Conservation (phyloP, 192 early-diverging fungal genomes). For the Backusella circina region DNA sequence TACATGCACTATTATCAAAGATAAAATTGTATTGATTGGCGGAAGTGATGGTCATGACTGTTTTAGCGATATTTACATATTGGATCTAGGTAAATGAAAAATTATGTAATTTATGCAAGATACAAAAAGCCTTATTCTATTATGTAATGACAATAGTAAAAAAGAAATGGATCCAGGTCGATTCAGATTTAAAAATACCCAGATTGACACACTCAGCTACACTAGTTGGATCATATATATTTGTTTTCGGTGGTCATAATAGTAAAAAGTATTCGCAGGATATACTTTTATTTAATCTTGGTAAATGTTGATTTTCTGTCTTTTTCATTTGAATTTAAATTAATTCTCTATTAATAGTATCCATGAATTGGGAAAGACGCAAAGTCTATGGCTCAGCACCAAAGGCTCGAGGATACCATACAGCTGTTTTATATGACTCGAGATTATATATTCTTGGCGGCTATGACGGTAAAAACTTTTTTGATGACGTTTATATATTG, state of each 20-base stretch:
- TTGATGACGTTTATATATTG: slow-evolving; percentile 80
- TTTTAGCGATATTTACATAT: slow-evolving; percentile 63
- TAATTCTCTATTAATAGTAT: slow-evolving; percentile 42
- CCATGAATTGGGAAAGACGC: slow-evolving; percentile 81
- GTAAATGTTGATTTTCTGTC: slow-evolving; percentile 19
- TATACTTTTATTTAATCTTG: slow-evolving; percentile 81
- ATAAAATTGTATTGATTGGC: slow-evolving; percentile 81
- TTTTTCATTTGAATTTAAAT: neutral
- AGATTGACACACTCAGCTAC: slow-evolving; percentile 82
- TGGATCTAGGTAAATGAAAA: slow-evolving; percentile 48
- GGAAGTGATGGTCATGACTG: slow-evolving; percentile 85
- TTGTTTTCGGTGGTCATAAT: slow-evolving; percentile 88
- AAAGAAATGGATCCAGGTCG: slow-evolving; percentile 64
- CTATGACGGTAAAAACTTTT: slow-evolving; percentile 79
- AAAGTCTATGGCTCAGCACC: slow-evolving; percentile 66
- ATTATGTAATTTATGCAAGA: neutral
- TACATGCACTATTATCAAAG: slow-evolving; percentile 75
- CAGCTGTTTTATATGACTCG: slow-evolving; percentile 72
- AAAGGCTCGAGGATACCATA: slow-evolving; percentile 79
- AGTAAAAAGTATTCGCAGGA: slow-evolving; percentile 76
- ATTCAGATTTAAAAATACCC: slow-evolving; percentile 60
- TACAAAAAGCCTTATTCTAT: neutral
- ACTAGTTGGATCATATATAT: slow-evolving; percentile 86
- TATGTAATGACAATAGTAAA: slow-evolving; percentile 12
- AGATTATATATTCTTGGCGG: slow-evolving; percentile 83